Percentiles rank a stretch among this genome's conserved stretches.
Evolutionary conservation across 1,284 basidiomycete genomes (phyloP).

Genomic region (Melanopsichium pennsylvanicum): DNA sequence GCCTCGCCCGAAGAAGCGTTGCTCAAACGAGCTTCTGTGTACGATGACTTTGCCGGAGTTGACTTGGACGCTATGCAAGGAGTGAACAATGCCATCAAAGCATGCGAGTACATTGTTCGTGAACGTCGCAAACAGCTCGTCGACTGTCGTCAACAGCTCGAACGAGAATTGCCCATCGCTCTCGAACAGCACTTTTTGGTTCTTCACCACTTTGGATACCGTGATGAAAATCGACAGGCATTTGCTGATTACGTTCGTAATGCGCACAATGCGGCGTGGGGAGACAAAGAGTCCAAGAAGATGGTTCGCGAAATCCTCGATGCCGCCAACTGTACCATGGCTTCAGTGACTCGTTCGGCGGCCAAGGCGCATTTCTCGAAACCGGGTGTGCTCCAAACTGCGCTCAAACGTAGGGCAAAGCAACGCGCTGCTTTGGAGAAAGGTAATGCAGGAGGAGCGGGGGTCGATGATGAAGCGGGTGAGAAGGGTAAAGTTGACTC

Average conservation of each 20-base stretch:
- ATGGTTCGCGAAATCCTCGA: conserved; percentile 73
- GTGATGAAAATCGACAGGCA: conserved; percentile 74
- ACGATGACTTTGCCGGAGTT: conserved; percentile 48
- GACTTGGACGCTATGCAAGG: conserved; percentile 39
- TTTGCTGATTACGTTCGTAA: conserved; percentile 79
- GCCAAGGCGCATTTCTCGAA: conserved; percentile 23
- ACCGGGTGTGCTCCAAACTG: conserved; percentile 31
- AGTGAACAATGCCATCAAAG: conserved; percentile 74
- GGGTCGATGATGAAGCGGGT: conserved; percentile 34
- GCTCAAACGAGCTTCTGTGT: conserved; percentile 48
- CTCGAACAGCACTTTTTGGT: conserved; percentile 68
- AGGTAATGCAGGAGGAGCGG: conserved; percentile 12
- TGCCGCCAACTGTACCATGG: conserved; percentile 66
- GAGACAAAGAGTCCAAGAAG: conserved; percentile 77
- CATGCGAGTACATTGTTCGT: conserved; percentile 86
- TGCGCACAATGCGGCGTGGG: conserved; percentile 70
- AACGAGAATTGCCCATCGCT: conserved; percentile 73
- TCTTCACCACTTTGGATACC: conserved; percentile 74
- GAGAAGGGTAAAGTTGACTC: conserved; percentile 25
- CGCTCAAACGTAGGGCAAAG: conserved; percentile 38
- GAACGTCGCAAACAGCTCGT: conserved; percentile 81
- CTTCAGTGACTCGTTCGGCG: conserved; percentile 13
- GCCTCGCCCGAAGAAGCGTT: conserved; percentile 70
- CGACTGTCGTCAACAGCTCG: conserved; percentile 79
- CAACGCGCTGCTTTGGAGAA: conserved; percentile 32